Base-by-base conservation (phyloP, 2,329 filamentous ascomycete species). In the Claviceps sp. region DNA sequence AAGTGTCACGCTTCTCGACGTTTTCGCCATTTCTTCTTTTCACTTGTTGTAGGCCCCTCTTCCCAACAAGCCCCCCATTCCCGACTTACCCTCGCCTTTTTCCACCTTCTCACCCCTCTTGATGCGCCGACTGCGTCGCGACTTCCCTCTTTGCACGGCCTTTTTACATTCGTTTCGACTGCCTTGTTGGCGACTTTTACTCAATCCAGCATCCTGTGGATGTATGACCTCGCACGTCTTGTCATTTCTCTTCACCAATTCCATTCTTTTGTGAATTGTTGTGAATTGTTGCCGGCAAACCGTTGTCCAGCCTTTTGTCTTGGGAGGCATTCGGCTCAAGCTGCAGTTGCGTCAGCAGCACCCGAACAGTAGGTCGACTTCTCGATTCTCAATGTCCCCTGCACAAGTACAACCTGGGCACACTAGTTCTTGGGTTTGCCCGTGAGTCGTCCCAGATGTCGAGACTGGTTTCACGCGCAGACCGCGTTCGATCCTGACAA, bases 91-190 rank as follows among this genome's bases (percentile, higher is more conserved):
- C n/a, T 36, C 26, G 3, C 29, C 13, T 47, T 23, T 40, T 39
- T 45, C 3, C 16, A 14, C 17, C 7, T 44, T 39, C 44, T 45
- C 16, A 6, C 2, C 13, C 20, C 2, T 43, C 44, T 44, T 45
- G 16, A 5, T 45, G 36, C 34, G 29, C 52, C 37, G 49, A 45
- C 42, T 52, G 52, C 22, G 50, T 54, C 50, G 52, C 50, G 52
- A 54, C 52, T 52, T 52, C 52, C 52, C 22, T 50, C 39, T 47
- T 29, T 47, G 47, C 43, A 37, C 36, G n/a, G 14, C 42, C 8
- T 34, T 34, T 6, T 9, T 34, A 34, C 16, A 16, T 40, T 43
- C 39, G 4, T 52, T 48, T 43, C 48, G 20, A 50, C 45, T 50
- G 50, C 40, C 51, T 54, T 43, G 23, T 49, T 50, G 34, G 46